Base-by-base conservation (phyloP, 2,329 filamentous ascomycete genomes). In the Fusarium humuli region DNA sequence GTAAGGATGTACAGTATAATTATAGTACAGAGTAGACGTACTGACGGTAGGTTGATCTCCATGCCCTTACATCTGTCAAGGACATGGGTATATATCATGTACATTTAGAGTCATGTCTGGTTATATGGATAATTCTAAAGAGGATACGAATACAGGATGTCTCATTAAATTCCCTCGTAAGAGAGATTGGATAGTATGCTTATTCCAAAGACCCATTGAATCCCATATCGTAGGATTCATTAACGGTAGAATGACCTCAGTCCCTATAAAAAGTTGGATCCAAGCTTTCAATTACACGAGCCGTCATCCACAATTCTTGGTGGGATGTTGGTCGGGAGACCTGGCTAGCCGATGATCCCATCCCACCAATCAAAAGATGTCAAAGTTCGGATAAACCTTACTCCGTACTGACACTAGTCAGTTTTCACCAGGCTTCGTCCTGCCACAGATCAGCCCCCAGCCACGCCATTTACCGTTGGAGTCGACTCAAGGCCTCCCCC, bases 381-480 rank as follows among this genome's bases (percentile, higher is more conserved):
- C 0, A 0, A 14, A 0, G 0, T 0, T 2, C 62, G 61, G 63
- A 66, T 10, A 66, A 61, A 47, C 22, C 1, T 34, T 10, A 7
- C 8, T 67, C 69, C 69, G 40, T 12, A 3, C 5, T 30, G 53
- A 44, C 42, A 42, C 27, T 44, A 37, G 45, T 20, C 47, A 48
- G 23, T 22, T 46, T 52, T 41, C 27, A 16, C 34, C 34, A 61
- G 32, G 29, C 25, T 54, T 23, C 25, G 34, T 53, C 32, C 50
- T 67, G 42, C 63, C 64, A 71, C 68, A 71, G 55, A 61, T 45
- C 54, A 68, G 46, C 54, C 75, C 79, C 80, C 80, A 81, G 80
- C 80, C 80, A 81, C 80, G 76, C 76, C 76, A 76, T 81, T 81
- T 79, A 76, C 72, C 67, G 74, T 70, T 77, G 74, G 71, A 63